Conservation (phyloP, 2,329 filamentous ascomycete genomes). For the Diaporthe caulivora region DNA sequence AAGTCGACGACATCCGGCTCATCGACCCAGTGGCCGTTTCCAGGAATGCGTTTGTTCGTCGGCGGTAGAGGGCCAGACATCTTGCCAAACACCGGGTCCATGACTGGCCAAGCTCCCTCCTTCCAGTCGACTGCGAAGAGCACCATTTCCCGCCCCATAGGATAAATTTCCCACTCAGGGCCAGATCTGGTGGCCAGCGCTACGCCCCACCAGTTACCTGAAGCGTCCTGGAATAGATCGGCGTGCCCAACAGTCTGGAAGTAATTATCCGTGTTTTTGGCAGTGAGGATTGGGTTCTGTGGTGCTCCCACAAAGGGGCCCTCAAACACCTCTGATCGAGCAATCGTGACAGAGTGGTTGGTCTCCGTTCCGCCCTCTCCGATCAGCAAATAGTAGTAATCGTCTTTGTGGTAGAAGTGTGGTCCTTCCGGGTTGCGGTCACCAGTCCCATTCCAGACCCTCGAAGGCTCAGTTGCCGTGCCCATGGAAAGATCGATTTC, state of each 20-base stretch:
- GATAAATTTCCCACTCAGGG: conserved; percentile 56
- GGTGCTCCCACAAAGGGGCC: conserved; percentile 58
- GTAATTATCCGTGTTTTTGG: conserved; percentile 51
- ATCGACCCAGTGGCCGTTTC: conserved; percentile 56
- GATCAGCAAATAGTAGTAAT: conserved; percentile 60
- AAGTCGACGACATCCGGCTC: conserved; percentile 62
- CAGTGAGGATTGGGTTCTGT: conserved; percentile 60
- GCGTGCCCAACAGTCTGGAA: conserved; percentile 60
- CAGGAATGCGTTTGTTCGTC: conserved; percentile 49
- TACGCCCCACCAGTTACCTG: conserved; percentile 66
- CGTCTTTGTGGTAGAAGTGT: conserved; percentile 56
- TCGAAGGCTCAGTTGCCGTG: conserved; percentile 46
- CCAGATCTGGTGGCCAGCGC: conserved; percentile 60
- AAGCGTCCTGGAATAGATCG: conserved; percentile 57
- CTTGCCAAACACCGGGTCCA: conserved; percentile 55
- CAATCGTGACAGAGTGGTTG: conserved; percentile 57
- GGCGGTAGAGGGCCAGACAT: conserved; percentile 59
- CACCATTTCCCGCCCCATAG: conserved; percentile 68
- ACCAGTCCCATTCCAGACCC: conserved; percentile 60
- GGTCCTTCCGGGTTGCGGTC: conserved; percentile 58
- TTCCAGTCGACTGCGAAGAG: conserved; percentile 63
- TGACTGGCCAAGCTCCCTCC: conserved; percentile 60
- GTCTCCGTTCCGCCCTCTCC: conserved; percentile 59
- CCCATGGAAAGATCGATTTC: conserved; percentile 53
- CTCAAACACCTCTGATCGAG: conserved; percentile 52